Evolutionary conservation across 1,284 basidiomycete genomes (phyloP).

Genomic region (Apiotrichum akiyoshidainum): DNA sequence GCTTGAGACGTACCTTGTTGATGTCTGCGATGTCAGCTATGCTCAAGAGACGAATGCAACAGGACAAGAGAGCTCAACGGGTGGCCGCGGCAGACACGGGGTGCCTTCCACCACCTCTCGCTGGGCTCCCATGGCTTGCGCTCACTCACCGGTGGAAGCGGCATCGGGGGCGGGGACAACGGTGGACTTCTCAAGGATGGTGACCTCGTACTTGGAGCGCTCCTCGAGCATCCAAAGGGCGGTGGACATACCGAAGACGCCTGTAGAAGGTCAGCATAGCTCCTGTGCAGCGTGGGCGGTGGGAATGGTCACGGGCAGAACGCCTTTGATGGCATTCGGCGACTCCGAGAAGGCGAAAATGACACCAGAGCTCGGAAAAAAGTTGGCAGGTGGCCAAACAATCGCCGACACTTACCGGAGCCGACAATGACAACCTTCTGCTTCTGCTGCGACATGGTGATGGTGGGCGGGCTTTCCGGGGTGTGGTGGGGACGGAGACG

Average conservation of each 20-base stretch:
- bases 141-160: conserved; percentile 44
- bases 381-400: neutral
- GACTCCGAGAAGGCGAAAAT: neutral
- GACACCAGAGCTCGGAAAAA: neutral
- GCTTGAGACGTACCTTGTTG: conserved; percentile 38
- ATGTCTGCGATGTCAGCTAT: conserved; percentile 31
- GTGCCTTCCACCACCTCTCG: too few relatives aligned
- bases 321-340: neutral
- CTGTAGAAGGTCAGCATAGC: conserved; percentile 16
- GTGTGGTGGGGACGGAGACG: neutral
- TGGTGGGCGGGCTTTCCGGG: neutral
- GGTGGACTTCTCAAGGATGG: conserved; percentile 46
- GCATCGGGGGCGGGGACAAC: conserved; percentile 50
- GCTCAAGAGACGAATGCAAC: neutral
- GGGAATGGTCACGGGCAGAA: neutral
- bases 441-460: conserved; percentile 12
- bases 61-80: neutral
- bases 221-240: conserved; percentile 49
- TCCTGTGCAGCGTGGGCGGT: neutral
- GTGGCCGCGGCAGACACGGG: neutral
- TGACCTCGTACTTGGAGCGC: conserved; percentile 41
- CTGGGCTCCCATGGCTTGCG: neutral
- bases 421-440: conserved; percentile 25
- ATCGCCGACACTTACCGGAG: conserved; percentile 13
- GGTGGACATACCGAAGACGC: conserved; percentile 51